Evolutionary conservation across 2,329 filamentous ascomycete species (phyloP).

Genomic region (Fusarium chaquense): DNA sequence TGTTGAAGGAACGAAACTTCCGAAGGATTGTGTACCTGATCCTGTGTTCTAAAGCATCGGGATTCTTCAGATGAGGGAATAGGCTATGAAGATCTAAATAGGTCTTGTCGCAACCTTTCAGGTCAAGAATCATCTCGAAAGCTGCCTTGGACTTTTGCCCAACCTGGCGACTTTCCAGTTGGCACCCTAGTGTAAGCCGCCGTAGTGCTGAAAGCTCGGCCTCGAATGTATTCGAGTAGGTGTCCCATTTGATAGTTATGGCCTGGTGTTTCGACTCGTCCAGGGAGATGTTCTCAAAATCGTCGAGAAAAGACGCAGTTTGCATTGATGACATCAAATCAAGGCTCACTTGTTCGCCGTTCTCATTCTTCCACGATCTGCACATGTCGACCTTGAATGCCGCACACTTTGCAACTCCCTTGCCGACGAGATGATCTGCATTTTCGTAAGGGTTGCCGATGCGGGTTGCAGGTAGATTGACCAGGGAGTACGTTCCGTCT

Average conservation of each 20-base stretch:
- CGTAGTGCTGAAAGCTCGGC: conserved; percentile 51
- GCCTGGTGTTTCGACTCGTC: conserved; percentile 32
- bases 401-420: conserved; percentile 41
- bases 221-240: conserved; percentile 48
- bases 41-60: conserved; percentile 23
- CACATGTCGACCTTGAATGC: conserved; percentile 53
- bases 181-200: conserved; percentile 42
- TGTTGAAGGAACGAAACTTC: conserved; percentile 52
- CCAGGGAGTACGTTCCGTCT: conserved; percentile 44
- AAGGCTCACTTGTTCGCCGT: conserved; percentile 46
- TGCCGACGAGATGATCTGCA: conserved; percentile 3
- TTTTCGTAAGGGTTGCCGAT: conserved; percentile 52
- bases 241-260: conserved; percentile 49
- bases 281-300: conserved; percentile 34
- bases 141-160: conserved; percentile 38
- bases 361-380: conserved; percentile 46
- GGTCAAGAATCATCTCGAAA: conserved; percentile 52
- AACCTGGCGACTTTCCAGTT: conserved; percentile 21
- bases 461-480: conserved; percentile 43
- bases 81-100: conserved; percentile 43
- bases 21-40: conserved; percentile 46
- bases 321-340: conserved; percentile 75
- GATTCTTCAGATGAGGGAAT: conserved; percentile 54
- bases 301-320: conserved; percentile 60
- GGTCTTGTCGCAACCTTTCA: conserved; percentile 40